Evolutionary conservation across 2,329 filamentous ascomycete genomes (phyloP).

Genomic region (Aspergillus ochraceus): DNA sequence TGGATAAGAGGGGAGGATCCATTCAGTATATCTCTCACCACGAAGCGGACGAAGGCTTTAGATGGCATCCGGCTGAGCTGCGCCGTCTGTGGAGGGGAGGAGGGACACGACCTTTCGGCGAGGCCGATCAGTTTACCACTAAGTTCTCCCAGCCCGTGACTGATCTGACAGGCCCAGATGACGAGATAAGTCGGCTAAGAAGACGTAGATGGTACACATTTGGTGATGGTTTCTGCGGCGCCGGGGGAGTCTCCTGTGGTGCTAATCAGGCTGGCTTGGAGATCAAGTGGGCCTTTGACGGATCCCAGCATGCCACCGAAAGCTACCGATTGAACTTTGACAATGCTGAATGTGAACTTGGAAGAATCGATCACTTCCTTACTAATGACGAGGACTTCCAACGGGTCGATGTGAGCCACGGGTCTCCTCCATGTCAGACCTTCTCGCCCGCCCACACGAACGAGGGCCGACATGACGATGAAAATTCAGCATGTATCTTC

Average conservation of each 20-base stretch:
- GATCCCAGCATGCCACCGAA: conserved; percentile 54
- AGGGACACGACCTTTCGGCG: conserved; percentile 30
- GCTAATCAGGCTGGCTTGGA: conserved; percentile 60
- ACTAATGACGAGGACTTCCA: conserved; percentile 32
- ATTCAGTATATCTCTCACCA: conserved; percentile 31
- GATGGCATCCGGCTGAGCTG: conserved; percentile 16
- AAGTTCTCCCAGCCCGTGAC: conserved; percentile 1
- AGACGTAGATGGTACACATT: conserved; percentile 57
- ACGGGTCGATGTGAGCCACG: conserved; percentile 67
- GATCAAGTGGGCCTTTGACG: conserved; percentile 65
- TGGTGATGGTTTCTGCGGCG: conserved; percentile 72
- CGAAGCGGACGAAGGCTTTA: conserved; percentile 30
- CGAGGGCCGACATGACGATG: conserved; percentile 58
- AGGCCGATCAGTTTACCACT: conserved; percentile 2
- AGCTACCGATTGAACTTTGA: conserved; percentile 64
- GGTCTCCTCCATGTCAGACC: conserved; percentile 76
- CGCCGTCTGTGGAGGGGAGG: conserved; percentile 35
- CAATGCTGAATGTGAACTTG: conserved; percentile 30
- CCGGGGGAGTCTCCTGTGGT: conserved; percentile 61
- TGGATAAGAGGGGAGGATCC: conserved; percentile 21
- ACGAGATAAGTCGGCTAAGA: conserved; percentile 20
- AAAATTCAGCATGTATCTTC: conserved; percentile 61
- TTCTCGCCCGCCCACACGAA: conserved; percentile 72
- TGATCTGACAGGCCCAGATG: conserved; percentile 14
- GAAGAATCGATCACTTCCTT: conserved; percentile 49